Conservation (phyloP, 2,329 filamentous ascomycete species). For the Paraphoma chrysanthemicola region DNA sequence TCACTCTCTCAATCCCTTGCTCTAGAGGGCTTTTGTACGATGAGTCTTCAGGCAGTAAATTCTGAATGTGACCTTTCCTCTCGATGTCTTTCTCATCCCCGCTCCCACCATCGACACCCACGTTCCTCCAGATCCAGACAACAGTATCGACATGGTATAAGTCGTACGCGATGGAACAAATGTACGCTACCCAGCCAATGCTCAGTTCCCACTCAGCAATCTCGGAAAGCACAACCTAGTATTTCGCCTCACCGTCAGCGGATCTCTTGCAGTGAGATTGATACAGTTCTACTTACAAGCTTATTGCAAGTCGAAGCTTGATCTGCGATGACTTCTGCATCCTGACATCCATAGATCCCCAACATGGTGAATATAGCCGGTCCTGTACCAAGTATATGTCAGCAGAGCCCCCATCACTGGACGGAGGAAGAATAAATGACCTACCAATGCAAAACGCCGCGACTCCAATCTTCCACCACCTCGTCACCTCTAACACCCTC, state of each 20-base stretch:
- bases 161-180: background rate
- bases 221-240: background rate
- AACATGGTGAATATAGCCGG: background rate
- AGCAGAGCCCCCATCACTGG: background rate
- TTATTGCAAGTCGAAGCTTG: background rate
- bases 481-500: background rate
- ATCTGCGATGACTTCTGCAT: background rate
- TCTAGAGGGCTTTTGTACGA: too few relatives aligned
- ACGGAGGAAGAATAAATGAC: background rate
- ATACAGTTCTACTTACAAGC: background rate
- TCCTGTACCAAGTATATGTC: background rate
- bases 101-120: background rate
- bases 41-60: too few relatives aligned
- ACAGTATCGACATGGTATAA: background rate
- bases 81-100: background rate
- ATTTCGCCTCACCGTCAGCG: too few relatives aligned
- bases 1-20: too few relatives aligned
- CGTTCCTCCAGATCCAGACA: background rate
- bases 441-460: background rate
- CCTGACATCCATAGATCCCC: background rate
- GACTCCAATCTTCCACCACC: background rate
- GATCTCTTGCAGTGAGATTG: too few relatives aligned
- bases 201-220: background rate
- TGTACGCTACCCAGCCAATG: background rate
- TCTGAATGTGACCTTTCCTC: too few relatives aligned